A percentile compares a stretch with the other conserved stretches of the same genome.
phyloP scores from a whole-genome alignment of 2,329 filamentous ascomycete species.

The Trichoderma arundinaceum region DNA sequence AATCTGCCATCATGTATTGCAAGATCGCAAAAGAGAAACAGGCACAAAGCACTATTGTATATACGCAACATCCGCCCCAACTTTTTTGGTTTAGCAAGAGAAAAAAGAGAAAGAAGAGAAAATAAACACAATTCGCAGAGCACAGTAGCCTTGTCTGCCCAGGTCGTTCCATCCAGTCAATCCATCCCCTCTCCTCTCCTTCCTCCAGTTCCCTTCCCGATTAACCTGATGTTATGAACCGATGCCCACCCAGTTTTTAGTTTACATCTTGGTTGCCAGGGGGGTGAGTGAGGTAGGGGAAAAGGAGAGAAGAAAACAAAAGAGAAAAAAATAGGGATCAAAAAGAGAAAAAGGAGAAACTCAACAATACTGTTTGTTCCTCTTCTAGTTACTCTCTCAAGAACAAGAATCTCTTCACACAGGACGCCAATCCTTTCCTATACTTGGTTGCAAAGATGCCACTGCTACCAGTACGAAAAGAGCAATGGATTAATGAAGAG shows the following conservation, averaged over 20 bases:
- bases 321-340: neutral
- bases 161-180: neutral
- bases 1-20: neutral
- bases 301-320: neutral
- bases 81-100: neutral
- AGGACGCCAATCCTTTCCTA: neutral
- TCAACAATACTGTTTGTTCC: neutral
- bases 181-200: neutral
- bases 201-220: neutral
- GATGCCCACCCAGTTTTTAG: neutral
- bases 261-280: neutral
- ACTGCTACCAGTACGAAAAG: neutral
- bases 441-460: neutral
- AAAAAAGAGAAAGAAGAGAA: neutral
- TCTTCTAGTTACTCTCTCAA: neutral
- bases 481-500: neutral
- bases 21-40: neutral
- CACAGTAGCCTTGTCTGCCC: conserved; percentile 2
- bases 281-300: neutral
- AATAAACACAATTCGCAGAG: neutral
- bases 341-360: conserved; percentile 2
- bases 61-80: conserved; percentile 7
- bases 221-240: neutral
- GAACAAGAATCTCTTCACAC: neutral
- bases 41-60: neutral